Evolutionary conservation across 441 rosid species (phyloP), one percentile per base, ranked within the genome.

Genomic region (Corymbia citriodora): DNA sequence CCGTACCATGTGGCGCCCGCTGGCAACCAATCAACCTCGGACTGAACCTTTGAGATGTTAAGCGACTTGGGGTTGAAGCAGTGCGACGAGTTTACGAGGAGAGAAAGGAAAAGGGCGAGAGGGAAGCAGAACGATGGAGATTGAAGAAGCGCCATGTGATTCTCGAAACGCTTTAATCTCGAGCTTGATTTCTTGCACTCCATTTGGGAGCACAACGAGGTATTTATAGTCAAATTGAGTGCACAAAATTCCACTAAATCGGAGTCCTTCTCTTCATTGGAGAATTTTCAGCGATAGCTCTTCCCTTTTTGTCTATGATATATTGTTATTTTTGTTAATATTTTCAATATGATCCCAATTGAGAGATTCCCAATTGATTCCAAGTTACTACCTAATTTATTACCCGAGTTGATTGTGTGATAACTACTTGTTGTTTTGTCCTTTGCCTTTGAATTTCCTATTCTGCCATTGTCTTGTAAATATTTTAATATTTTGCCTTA

Each of bases 1-100:
- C 99, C 99, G 40, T 96, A 96, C 96, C 95, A 97, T 7, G 98
- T 97, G 23, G 97, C 99, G 5, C 92, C 95, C 5, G 96, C 98
- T 1, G 92, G 91, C 48, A 94, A 94, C 98, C 97, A 97, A n/a
- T 79, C 92, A 14, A 93, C 90, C 15, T 36, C 87, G 33, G 91
- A 33, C 4, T 36, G 72, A 19, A 90, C 90, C 63, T 89, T 89
- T 11, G 97, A 94, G 74, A 89, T 29, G 88, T 96, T 95, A 88
- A 94, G 89, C 33, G 68, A 91, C 61, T 93, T 95, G 57, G 95
- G 95, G 87, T 93, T 89, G 93, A 94, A 95, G 92, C 94, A 91
- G 89, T 91, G 87, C 88, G 94, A 90, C n/a, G 89, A 82, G 92
- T 36, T 91, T 18, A 94, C 52, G 33, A 89, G 31, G 21, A 92